Evolutionary conservation across 495 filamentous ascomycete species (phyloP).

Genomic region (Astrothelium subdiscretum): DNA sequence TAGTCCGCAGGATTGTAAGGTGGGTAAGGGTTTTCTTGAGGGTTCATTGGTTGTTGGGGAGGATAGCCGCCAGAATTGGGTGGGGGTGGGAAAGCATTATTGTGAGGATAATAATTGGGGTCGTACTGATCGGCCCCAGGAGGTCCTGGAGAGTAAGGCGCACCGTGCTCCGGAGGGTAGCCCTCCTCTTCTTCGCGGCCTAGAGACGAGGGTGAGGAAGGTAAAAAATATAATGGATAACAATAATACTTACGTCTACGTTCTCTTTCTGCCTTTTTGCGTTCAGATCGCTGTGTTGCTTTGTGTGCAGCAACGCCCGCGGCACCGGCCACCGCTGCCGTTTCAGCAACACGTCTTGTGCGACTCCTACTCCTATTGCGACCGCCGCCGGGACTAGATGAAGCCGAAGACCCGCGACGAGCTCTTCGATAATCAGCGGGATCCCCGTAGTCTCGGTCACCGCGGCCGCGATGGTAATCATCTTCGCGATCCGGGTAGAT

Average conservation of each 20-base stretch:
- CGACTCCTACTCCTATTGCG: conserved; percentile 23
- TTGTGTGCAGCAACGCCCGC: conserved; percentile 68
- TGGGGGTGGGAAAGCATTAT: conserved; percentile 34
- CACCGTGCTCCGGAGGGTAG: neutral
- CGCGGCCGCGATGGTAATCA: conserved; percentile 20
- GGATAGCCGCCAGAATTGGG: conserved; percentile 15
- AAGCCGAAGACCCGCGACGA: conserved; percentile 27
- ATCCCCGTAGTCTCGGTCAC: conserved; percentile 11
- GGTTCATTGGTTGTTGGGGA: conserved; percentile 1
- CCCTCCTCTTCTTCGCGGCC: conserved; percentile 6
- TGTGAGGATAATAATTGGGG: conserved; percentile 25
- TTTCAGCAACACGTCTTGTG: conserved; percentile 48
- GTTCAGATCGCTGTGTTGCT: conserved; percentile 53
- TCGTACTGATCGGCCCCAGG: conserved; percentile 21
- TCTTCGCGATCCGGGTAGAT: conserved; percentile 20
- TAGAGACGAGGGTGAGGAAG: conserved; percentile 21
- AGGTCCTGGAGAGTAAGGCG: conserved; percentile 13
- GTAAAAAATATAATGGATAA: conserved; percentile 7
- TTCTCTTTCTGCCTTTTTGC: conserved; percentile 36
- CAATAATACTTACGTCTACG: conserved; percentile 22
- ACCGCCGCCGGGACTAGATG: conserved; percentile 44
- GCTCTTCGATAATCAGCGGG: conserved; percentile 13
- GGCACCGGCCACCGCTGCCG: conserved; percentile 57
- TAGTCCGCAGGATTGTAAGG: conserved; percentile 37
- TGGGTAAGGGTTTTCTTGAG: conserved; percentile 15